A percentile compares a stretch with the other conserved stretches of the same genome.
These are phyloP conservation scores for Clonostachys solani DNA, from an alignment of 2,329 filamentous ascomycete genomes.

Conservation along the genomic window DNA sequence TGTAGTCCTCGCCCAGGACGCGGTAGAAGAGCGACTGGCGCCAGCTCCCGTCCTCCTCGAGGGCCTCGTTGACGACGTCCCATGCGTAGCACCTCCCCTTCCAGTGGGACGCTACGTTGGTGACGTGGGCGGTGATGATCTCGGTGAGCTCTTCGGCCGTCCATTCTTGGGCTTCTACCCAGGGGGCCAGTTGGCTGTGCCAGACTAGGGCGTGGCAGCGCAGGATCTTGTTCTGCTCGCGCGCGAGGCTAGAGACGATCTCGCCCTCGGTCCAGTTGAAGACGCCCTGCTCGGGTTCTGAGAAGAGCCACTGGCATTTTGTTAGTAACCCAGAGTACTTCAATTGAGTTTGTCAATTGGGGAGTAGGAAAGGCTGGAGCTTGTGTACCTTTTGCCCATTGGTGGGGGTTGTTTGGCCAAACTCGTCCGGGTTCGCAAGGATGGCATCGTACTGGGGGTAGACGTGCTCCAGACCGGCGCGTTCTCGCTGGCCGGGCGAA, in stretches of 20 bases:
- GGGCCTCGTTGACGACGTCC: slow-evolving; percentile 64
- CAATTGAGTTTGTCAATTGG: background rate
- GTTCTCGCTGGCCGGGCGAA: slow-evolving; percentile 28
- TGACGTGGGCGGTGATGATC: slow-evolving; percentile 51
- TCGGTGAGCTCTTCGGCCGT: slow-evolving; percentile 51
- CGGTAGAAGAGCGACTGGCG: slow-evolving; percentile 43
- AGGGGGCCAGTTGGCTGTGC: slow-evolving; percentile 29
- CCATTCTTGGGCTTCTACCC: slow-evolving; percentile 35
- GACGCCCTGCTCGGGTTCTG: slow-evolving; percentile 49
- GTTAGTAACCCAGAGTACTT: background rate
- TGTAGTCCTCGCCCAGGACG: slow-evolving; percentile 45
- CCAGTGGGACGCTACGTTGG: slow-evolving; percentile 52
- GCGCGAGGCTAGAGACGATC: slow-evolving; percentile 35
- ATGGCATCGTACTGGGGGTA: slow-evolving; percentile 51
- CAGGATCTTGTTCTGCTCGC: slow-evolving; percentile 36
- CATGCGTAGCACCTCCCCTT: slow-evolving; percentile 57
- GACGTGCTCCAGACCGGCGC: slow-evolving; percentile 38
- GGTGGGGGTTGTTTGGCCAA: slow-evolving; percentile 57
- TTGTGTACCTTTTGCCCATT: slow-evolving; percentile 46
- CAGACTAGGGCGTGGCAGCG: slow-evolving; percentile 58
- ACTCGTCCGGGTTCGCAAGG: slow-evolving; percentile 48
- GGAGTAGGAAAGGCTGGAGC: background rate
- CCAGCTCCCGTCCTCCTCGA: slow-evolving; percentile 49
- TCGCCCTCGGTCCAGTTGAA: slow-evolving; percentile 61
- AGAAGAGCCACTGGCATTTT: slow-evolving; percentile 47